Conservation (phyloP, 2,329 filamentous ascomycete species). For the Phialemoniopsis sp. region DNA sequence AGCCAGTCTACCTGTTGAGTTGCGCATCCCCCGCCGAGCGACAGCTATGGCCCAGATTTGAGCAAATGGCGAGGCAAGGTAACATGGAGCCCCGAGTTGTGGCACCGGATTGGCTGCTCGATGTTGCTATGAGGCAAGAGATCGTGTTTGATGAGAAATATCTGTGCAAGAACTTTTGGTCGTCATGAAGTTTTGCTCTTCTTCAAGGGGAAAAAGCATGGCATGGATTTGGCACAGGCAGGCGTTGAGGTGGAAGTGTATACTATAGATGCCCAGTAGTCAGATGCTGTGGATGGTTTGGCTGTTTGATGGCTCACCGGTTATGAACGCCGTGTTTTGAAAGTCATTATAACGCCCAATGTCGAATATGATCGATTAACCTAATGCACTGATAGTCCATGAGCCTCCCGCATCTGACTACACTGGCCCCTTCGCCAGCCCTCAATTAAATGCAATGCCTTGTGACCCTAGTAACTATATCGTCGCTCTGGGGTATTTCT, state of each 20-base stretch:
- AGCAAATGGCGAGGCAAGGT: slow-evolving; percentile 70
- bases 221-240: slow-evolving; percentile 12
- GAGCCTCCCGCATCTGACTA: too few relatives aligned
- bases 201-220: slow-evolving; percentile 19
- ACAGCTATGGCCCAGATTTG: slow-evolving; percentile 75
- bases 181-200: slow-evolving; percentile 16
- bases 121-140: slow-evolving; percentile 85
- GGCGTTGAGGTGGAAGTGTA: too few relatives aligned
- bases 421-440: too few relatives aligned
- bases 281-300: neutral
- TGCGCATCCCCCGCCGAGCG: slow-evolving; percentile 63
- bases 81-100: slow-evolving; percentile 81
- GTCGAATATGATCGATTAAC: too few relatives aligned
- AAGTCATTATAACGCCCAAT: too few relatives aligned
- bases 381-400: too few relatives aligned
- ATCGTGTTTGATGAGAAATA: slow-evolving; percentile 65
- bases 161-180: slow-evolving; percentile 34
- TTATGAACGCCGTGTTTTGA: too few relatives aligned
- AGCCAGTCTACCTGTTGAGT: slow-evolving; percentile 80
- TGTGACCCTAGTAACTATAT: neutral
- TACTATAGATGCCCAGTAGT: neutral
- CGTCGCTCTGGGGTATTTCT: too few relatives aligned
- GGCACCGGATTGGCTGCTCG: slow-evolving; percentile 82
- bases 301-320: neutral
- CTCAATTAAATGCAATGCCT: too few relatives aligned